These are phyloP conservation scores for Daldinia decipiens DNA, from an alignment of 495 filamentous ascomycete species.

Conservation along the genomic window DNA sequence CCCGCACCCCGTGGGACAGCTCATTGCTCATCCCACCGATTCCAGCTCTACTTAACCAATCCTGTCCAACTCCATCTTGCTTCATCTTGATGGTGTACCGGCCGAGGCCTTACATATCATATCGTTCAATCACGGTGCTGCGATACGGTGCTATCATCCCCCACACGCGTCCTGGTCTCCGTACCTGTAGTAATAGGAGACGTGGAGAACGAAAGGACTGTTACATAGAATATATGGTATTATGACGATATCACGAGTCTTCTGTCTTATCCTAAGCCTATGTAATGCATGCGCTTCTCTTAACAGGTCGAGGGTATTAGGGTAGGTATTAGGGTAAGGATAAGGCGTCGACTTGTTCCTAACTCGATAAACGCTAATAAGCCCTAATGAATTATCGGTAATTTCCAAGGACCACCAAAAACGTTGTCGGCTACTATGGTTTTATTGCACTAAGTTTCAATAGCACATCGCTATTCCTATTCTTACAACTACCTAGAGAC, in stretches of 20 bases:
- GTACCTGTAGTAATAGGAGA: slow-evolving; percentile 6
- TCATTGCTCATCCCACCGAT: slow-evolving; percentile 41
- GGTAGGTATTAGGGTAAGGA: too few species aligned
- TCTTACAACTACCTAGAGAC: slow-evolving; percentile 28
- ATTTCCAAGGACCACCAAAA: slow-evolving; percentile 20
- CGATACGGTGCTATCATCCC: slow-evolving; percentile 14
- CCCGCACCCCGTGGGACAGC: slow-evolving; percentile 45
- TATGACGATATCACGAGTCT: slow-evolving; percentile 34
- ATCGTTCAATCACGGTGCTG: slow-evolving; percentile 33
- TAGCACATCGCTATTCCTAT: background rate
- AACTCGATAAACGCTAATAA: slow-evolving; percentile 15
- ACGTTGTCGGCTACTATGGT: background rate
- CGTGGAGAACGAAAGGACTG: background rate
- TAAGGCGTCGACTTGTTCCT: background rate
- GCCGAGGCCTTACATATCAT: slow-evolving; percentile 22
- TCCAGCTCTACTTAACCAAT: slow-evolving; percentile 36
- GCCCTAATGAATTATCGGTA: slow-evolving; percentile 25
- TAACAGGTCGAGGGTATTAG: slow-evolving; percentile 25
- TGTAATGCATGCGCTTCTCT: slow-evolving; percentile 23
- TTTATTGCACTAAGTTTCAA: slow-evolving; percentile 1
- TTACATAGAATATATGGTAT: slow-evolving; percentile 13
- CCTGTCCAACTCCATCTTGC: slow-evolving; percentile 34
- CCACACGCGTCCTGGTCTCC: slow-evolving; percentile 15
- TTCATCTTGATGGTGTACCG: slow-evolving; percentile 42
- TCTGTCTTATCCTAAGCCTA: slow-evolving; percentile 25